These are phyloP conservation scores for Aspergillus amoenus DNA, from an alignment of 2,329 filamentous ascomycete species.

Conservation along the genomic window DNA sequence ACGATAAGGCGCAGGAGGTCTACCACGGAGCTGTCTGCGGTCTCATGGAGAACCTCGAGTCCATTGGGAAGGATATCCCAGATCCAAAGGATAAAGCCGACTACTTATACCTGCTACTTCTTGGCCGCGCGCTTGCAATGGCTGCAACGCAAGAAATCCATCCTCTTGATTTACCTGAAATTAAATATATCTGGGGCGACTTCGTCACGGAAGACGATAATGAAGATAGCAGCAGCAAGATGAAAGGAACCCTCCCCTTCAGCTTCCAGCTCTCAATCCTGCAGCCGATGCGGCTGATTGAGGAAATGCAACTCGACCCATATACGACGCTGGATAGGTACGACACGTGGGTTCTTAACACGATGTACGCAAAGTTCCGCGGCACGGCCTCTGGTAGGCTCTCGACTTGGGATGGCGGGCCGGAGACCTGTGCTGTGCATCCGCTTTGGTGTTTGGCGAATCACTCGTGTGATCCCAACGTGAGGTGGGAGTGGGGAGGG, in stretches of 20 bases:
- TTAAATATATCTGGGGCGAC: slow-evolving; percentile 67
- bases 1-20: slow-evolving; percentile 52
- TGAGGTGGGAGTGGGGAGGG: slow-evolving; percentile 84
- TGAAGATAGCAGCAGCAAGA: background rate
- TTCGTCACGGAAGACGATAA: slow-evolving; percentile 38
- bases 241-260: slow-evolving; percentile 53
- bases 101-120: slow-evolving; percentile 59
- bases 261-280: slow-evolving; percentile 61
- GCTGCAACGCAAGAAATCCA: slow-evolving; percentile 59
- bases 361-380: slow-evolving; percentile 87
- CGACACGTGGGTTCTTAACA: slow-evolving; percentile 72
- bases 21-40: slow-evolving; percentile 63
- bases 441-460: slow-evolving; percentile 96
- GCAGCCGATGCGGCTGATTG: slow-evolving; percentile 59
- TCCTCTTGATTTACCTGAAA: slow-evolving; percentile 59
- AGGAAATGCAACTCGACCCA: slow-evolving; percentile 63
- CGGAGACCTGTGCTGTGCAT: slow-evolving; percentile 90
- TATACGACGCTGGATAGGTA: slow-evolving; percentile 47
- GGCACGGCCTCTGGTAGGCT: slow-evolving; percentile 87
- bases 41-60: slow-evolving; percentile 50
- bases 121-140: slow-evolving; percentile 60
- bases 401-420: slow-evolving; percentile 72
- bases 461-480: slow-evolving; percentile 93
- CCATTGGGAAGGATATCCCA: slow-evolving; percentile 58
- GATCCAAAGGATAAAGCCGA: slow-evolving; percentile 59